These are phyloP conservation scores for Sugiyamaella paludigena DNA, from an alignment of 1,139 yeast species.

Conservation along the genomic window DNA sequence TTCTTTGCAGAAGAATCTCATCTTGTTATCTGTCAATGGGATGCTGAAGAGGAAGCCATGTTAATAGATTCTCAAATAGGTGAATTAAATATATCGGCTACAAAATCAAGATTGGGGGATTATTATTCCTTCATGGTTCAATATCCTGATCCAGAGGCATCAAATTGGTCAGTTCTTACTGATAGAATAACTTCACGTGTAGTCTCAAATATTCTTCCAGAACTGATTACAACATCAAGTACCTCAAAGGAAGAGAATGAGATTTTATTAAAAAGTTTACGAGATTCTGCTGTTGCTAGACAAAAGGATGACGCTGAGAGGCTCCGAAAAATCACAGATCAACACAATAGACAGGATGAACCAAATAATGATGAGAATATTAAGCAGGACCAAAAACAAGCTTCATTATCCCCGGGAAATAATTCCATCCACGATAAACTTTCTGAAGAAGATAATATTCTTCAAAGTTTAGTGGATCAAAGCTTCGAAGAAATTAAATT, in stretches of 20 bases:
- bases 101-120: conserved; percentile 29
- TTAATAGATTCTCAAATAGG: conserved; percentile 33
- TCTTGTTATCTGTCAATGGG: conserved; percentile 34
- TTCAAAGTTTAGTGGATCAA: conserved; percentile 37
- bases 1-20: conserved; percentile 29
- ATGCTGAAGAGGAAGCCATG: conserved; percentile 31
- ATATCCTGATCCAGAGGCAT: conserved; percentile 27
- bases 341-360: not conserved
- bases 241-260: conserved; percentile 44
- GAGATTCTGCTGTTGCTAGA: conserved; percentile 25
- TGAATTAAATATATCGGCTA: conserved; percentile 34
- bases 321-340: not conserved
- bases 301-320: not conserved
- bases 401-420: too few species aligned
- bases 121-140: conserved; percentile 38
- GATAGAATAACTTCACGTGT: conserved; percentile 24
- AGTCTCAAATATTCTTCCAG: conserved; percentile 30
- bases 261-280: conserved; percentile 35
- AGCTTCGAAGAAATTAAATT: conserved; percentile 36
- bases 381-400: not conserved
- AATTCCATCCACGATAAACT: too few species aligned
- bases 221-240: conserved; percentile 38
- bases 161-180: conserved; percentile 32
- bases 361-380: not conserved
- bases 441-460: conserved; percentile 31